Evolutionary conservation across 148 eudicot genomes (phyloP), one percentile per base, ranked within the genome.

Genomic region (Beta vulgaris): DNA sequence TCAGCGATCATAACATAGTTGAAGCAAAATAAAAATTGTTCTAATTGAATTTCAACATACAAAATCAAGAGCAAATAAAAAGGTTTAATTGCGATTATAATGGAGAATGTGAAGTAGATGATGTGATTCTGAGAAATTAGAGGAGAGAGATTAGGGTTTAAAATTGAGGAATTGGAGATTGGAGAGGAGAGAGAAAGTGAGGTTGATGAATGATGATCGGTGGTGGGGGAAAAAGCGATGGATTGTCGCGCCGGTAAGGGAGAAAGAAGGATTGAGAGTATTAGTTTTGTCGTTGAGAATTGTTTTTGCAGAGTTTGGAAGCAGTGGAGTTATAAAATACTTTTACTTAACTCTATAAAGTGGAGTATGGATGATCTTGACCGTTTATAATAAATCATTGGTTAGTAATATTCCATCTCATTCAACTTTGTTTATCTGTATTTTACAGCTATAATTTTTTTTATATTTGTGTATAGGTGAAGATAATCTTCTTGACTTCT

Each of bases 211-310:
- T 14, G 44, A n/a, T 25, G 48, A 74, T 48, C 71, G 61, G 59
- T 46, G 60, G 42, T 48, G 19, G 40, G 43, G 76, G 6, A 53
- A 26, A 60, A 31, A 19, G 26, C 29, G 43, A 10, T 15, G 37
- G 77, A 36, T 75, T 51, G 71, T 51, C 46, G 64, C 77, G 71
- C 49, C 49, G 71, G 78, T 35, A 53, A 66, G 60, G 59, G 39
- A 64, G 71, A 18, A 32, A 34, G 35, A 42, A 42, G 34, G 35
- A 67, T 51, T 67, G 53, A 67, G 35, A 67, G 42, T 67, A 67
- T 67, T 67, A 10, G 12, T 23, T 25, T 66, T 21, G 43, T 40
- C 23, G 37, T 37, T 28, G n/a, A 34, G n/a, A 28, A 15, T 3
- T 12, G 26, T 12, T 54, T 48, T 48, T 14, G 19, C 18, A 54